These are phyloP conservation scores for Termitomyces bulborhizus DNA, from an alignment of 768 basidiomycete species.

Conservation along the genomic window DNA sequence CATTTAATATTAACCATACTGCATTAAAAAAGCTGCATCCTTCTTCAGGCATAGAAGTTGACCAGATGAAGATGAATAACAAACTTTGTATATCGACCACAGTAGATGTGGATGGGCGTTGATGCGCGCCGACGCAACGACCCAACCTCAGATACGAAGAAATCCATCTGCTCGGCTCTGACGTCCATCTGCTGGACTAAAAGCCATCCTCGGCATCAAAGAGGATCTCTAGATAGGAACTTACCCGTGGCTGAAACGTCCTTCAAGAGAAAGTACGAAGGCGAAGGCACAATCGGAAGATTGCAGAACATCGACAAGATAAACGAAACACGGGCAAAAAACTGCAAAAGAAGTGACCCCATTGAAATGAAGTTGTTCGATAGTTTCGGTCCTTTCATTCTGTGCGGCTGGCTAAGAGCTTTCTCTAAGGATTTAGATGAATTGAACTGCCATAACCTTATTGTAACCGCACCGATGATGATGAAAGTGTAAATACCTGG, in stretches of 20 bases:
- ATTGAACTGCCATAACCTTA: constrained; percentile 32
- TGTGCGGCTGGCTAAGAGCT: not conserved
- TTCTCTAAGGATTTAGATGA: constrained; percentile 23
- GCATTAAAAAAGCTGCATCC: constrained; percentile 76
- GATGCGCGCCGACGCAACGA: constrained; percentile 30
- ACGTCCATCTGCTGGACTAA: constrained; percentile 59
- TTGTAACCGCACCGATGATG: not conserved
- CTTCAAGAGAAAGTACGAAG: constrained; percentile 23
- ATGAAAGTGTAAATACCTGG: constrained; percentile 25
- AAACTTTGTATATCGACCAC: constrained; percentile 65
- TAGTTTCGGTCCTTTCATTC: not conserved
- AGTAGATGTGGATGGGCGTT: constrained; percentile 32
- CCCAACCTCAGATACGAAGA: constrained; percentile 36
- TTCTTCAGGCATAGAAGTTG: not conserved
- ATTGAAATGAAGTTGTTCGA: not conserved
- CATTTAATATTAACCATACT: constrained; percentile 88
- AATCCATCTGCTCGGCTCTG: constrained; percentile 42
- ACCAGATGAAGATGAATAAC: constrained; percentile 9
- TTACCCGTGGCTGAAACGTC: constrained; percentile 38
- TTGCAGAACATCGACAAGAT: constrained; percentile 12
- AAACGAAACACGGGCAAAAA: constrained; percentile 2
- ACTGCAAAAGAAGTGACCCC: not conserved
- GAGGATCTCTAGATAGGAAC: not conserved
- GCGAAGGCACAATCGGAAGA: constrained; percentile 15
- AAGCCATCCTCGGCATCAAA: not conserved